These are phyloP conservation scores for Psidium guajava DNA, from an alignment of 345 rosid species.

Conservation along the genomic window DNA sequence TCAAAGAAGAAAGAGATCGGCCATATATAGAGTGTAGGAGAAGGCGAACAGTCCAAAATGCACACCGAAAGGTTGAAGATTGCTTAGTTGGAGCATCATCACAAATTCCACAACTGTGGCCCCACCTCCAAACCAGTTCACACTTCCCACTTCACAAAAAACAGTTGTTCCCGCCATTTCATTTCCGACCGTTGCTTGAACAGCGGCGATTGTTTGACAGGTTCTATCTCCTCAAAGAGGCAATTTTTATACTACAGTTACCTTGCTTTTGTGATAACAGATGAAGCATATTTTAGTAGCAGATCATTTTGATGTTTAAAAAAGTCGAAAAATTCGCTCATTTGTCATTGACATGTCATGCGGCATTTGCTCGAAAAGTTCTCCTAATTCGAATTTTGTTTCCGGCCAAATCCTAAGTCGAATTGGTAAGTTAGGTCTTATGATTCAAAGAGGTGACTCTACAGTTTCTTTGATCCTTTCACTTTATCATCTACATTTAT, in stretches of 20 bases:
- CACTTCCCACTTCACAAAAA: slow-evolving; percentile 10
- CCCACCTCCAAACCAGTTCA: slow-evolving; percentile 23
- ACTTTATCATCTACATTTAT: background rate
- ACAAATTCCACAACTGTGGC: slow-evolving; percentile 52
- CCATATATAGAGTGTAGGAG: slow-evolving; percentile 6
- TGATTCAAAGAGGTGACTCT: background rate
- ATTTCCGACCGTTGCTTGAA: background rate
- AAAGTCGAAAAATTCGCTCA: background rate
- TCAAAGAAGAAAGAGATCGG: slow-evolving; percentile 1
- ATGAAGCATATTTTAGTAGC: background rate
- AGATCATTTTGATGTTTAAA: background rate
- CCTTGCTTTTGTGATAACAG: background rate
- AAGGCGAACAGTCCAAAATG: slow-evolving; percentile 7
- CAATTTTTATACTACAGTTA: background rate
- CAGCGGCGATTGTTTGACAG: slow-evolving; percentile 13
- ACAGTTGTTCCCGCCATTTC: slow-evolving; percentile 26
- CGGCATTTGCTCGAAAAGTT: background rate
- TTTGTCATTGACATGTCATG: background rate
- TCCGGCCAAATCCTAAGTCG: background rate
- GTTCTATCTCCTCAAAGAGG: background rate
- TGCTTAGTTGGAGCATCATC: slow-evolving; percentile 34
- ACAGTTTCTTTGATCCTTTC: background rate
- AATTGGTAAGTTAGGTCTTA: background rate
- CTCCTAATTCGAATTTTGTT: background rate
- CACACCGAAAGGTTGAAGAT: slow-evolving; percentile 57